Percentiles rank a stretch among this genome's conserved stretches.
Conservation (phyloP, 345 rosid species). For the Gossypium rotundifolium region DNA sequence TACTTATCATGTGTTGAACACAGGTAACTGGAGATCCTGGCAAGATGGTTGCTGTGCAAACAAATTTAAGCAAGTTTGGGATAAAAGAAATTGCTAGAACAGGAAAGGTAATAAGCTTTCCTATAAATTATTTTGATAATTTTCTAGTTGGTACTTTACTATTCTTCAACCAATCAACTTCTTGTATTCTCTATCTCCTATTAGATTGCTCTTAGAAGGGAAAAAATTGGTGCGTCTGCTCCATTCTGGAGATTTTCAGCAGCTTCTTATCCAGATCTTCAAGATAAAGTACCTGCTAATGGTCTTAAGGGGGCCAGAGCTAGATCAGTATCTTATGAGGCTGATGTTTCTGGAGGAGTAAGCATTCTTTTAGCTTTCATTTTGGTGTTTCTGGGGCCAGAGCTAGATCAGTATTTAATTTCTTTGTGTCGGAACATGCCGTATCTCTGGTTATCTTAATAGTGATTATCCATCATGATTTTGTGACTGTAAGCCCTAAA, state of each 20-base stretch:
- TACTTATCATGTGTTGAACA: neutral
- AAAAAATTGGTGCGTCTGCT: slow-evolving; percentile 83
- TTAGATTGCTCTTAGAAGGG: slow-evolving; percentile 92
- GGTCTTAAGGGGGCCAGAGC: slow-evolving; percentile 39
- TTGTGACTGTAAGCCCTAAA: neutral
- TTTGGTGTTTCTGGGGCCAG: neutral
- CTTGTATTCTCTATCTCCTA: slow-evolving; percentile 4
- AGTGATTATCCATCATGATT: neutral
- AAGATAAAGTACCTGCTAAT: slow-evolving; percentile 32
- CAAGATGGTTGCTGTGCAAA: slow-evolving; percentile 81
- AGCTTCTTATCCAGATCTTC: slow-evolving; percentile 91
- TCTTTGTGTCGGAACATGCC: neutral
- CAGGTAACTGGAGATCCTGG: slow-evolving; percentile 99
- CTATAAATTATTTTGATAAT: slow-evolving; percentile 5
- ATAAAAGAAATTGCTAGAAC: slow-evolving; percentile 84
- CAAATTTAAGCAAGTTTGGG: slow-evolving; percentile 81
- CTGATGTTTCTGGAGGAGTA: slow-evolving; percentile 51
- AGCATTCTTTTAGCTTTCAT: slow-evolving; percentile 23
- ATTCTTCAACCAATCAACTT: neutral
- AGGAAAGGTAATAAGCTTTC: slow-evolving; percentile 39
- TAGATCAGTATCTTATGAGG: slow-evolving; percentile 32
- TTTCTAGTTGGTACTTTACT: neutral
- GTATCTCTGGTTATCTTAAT: neutral
- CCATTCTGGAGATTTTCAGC: slow-evolving; percentile 98
- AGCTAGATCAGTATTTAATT: neutral